Percentiles rank a stretch among this genome's conserved stretches.
These are phyloP conservation scores for Pythium vanterpoolii DNA, from an alignment of 352 stramenopile species.

Conservation along the genomic window DNA sequence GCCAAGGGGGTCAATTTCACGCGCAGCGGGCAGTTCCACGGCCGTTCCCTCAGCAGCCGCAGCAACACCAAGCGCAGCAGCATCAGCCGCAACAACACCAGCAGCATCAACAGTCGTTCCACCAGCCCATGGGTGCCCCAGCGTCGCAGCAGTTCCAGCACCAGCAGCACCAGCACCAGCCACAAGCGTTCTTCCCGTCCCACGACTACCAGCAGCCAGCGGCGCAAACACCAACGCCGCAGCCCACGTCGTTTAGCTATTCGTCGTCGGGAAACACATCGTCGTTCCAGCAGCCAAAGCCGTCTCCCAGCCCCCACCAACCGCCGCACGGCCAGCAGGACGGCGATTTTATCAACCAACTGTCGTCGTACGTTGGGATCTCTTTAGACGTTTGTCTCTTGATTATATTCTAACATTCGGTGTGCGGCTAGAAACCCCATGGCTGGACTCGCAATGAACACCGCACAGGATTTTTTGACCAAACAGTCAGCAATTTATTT, in stretches of 20 bases:
- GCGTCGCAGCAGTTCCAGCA: conserved; percentile 11
- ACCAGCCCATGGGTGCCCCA: conserved; percentile 16
- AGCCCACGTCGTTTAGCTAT: conserved; percentile 20
- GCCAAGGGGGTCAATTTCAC: conserved; percentile 9
- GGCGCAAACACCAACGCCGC: conserved; percentile 20
- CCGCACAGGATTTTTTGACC: conserved; percentile 73
- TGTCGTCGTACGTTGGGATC: conserved; percentile 9
- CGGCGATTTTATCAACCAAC: conserved; percentile 75
- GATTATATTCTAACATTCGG: background rate
- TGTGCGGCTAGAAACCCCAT: conserved; percentile 64
- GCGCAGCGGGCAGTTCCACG: conserved; percentile 19
- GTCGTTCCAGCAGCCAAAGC: conserved; percentile 15
- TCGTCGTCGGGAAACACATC: conserved; percentile 4
- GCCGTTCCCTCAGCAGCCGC: conserved; percentile 15
- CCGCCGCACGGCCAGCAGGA: conserved; percentile 26
- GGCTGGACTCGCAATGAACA: conserved; percentile 84
- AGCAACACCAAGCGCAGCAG: conserved; percentile 8
- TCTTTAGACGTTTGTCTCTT: background rate
- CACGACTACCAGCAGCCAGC: conserved; percentile 24
- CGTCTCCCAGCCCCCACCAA: background rate
- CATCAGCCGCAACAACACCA: conserved; percentile 15
- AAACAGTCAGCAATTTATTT: conserved; percentile 84
- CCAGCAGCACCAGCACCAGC: conserved; percentile 13
- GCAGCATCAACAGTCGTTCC: conserved; percentile 11
- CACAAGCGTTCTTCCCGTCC: conserved; percentile 16